phyloP scores from a whole-genome alignment of 805 yeast species.

The Vanderwaltozyma tropicalis region DNA sequence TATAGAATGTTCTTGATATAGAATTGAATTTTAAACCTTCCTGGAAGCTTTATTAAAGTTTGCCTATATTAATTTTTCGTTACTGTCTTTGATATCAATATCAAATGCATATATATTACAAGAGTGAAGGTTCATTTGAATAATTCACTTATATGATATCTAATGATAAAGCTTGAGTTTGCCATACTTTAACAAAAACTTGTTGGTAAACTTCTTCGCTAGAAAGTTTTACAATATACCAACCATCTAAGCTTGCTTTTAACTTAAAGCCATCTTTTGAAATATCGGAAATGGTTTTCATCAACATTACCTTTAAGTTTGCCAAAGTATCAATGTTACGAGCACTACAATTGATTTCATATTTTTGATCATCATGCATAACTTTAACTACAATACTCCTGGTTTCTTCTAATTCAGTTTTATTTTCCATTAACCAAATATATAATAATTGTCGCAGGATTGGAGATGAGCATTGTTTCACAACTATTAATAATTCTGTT shows the following conservation, averaged over 20 bases:
- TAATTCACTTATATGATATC: neutral
- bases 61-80: no score
- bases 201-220: slow-evolving; percentile 10
- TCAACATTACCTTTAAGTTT: slow-evolving; percentile 5
- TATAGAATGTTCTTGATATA: no score
- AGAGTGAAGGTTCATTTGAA: no score
- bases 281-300: neutral
- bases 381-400: slow-evolving; percentile 11
- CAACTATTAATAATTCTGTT: neutral
- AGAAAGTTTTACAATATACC: slow-evolving; percentile 13
- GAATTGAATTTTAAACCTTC: no score
- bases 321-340: slow-evolving; percentile 9
- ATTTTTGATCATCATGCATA: slow-evolving; percentile 10
- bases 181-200: slow-evolving; percentile 5
- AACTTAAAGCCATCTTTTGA: neutral
- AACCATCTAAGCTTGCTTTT: slow-evolving; percentile 10
- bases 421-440: neutral
- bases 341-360: slow-evolving; percentile 11
- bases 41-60: no score
- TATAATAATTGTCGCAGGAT: slow-evolving; percentile 2
- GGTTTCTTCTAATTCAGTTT: neutral
- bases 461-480: neutral
- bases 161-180: slow-evolving; percentile 6
- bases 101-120: no score
- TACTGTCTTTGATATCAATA: no score